Conservation (phyloP, 164 flowering plant species). For the Chloranthus sessilifolius region DNA sequence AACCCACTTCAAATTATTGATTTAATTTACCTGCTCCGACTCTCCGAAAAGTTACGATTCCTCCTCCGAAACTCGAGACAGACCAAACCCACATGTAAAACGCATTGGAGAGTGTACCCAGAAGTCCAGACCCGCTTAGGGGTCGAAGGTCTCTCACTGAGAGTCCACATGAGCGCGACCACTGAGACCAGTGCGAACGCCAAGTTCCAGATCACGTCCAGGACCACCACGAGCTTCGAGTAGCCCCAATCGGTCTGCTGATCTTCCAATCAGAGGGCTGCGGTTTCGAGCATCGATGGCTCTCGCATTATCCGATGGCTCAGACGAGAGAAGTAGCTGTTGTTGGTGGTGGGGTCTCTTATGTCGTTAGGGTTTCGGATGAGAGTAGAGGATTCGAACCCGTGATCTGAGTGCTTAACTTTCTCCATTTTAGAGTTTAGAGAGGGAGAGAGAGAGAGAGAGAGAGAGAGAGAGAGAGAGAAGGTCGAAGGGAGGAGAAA, state of each 20-base stretch:
- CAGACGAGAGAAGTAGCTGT: conserved; percentile 3
- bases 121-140: conserved; percentile 63
- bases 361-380: background rate
- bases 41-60: conserved; percentile 12
- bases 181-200: conserved; percentile 47
- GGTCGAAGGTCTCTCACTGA: conserved; percentile 43
- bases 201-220: conserved; percentile 64
- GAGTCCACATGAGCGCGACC: conserved; percentile 31
- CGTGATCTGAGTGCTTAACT: conserved; percentile 5
- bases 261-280: conserved; percentile 13
- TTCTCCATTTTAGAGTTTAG: conserved; percentile 15
- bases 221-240: conserved; percentile 43
- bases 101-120: conserved; percentile 64
- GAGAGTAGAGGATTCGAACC: conserved; percentile 10
- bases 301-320: conserved; percentile 5
- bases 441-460: background rate
- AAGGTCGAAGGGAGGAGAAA: conserved; percentile 1
- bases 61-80: conserved; percentile 33
- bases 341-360: background rate
- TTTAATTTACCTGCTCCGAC: conserved; percentile 22
- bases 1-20: no score
- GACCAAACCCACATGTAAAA: conserved; percentile 56
- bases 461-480: conserved; percentile 4
- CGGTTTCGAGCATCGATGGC: conserved; percentile 10
- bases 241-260: conserved; percentile 17